Conservation (phyloP, 179 eudicot genomes). For the Patellifolia procumbens region DNA sequence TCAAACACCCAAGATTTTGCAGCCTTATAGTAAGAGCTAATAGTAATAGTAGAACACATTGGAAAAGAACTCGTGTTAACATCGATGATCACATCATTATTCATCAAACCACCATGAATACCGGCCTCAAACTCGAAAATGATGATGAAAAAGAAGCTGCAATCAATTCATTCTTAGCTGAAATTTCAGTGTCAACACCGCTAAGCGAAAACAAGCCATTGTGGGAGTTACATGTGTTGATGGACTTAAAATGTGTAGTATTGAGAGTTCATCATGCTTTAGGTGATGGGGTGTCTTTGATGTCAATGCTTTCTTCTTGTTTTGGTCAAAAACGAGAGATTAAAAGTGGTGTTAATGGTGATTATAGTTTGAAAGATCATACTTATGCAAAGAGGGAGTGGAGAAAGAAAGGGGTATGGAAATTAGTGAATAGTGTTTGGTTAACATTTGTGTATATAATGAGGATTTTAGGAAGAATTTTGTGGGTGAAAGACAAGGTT, state of each 20-base stretch:
- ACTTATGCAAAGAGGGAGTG: not conserved
- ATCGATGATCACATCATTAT: constrained; percentile 35
- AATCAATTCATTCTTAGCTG: constrained; percentile 29
- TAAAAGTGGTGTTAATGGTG: not conserved
- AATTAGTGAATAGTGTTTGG: constrained; percentile 30
- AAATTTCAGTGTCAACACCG: constrained; percentile 31
- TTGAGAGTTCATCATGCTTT: constrained; percentile 37
- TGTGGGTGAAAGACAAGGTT: constrained; percentile 45
- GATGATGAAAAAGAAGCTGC: not conserved
- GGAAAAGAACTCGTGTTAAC: constrained; percentile 27
- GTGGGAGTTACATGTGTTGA: constrained; percentile 36
- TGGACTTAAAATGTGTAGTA: constrained; percentile 24
- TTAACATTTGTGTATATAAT: constrained; percentile 34
- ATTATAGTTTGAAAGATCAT: not conserved
- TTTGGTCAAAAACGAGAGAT: constrained; percentile 14
- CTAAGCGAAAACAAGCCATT: constrained; percentile 31
- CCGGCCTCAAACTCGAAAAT: not conserved
- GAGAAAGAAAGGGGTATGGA: constrained; percentile 17
- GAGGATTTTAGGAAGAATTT: constrained; percentile 34
- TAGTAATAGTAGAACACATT: constrained; percentile 32
- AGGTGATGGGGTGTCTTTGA: constrained; percentile 39
- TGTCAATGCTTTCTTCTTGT: constrained; percentile 35
- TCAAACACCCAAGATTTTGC: constrained; percentile 60
- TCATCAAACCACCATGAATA: not conserved
- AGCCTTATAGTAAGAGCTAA: constrained; percentile 52